A percentile compares a stretch with the other conserved stretches of the same genome.
phyloP scores from a whole-genome alignment of 2,329 filamentous ascomycete species.

The Ascocoryne sarcoides region DNA sequence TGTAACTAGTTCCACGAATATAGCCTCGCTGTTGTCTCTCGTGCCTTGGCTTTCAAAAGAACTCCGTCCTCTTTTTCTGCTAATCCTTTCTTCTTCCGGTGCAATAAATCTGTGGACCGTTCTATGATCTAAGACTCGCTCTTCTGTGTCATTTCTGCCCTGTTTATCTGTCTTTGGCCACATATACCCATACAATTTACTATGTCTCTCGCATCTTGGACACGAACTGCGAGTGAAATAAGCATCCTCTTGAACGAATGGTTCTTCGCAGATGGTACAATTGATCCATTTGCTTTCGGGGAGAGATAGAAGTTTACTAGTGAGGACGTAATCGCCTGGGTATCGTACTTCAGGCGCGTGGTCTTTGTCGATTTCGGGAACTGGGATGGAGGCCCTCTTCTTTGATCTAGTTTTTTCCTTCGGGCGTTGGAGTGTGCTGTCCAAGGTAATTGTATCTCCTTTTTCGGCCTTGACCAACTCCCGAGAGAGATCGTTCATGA shows the following conservation, averaged over 20 bases:
- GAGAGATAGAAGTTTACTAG: conserved; percentile 64
- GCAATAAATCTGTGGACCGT: conserved; percentile 76
- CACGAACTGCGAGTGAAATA: conserved; percentile 82
- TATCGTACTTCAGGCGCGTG: conserved; percentile 27
- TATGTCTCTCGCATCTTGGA: conserved; percentile 88
- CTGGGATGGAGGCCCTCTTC: no score
- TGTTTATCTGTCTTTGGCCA: conserved; percentile 93
- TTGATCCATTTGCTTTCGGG: conserved; percentile 76
- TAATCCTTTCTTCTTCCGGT: conserved; percentile 50
- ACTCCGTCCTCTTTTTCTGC: conserved; percentile 16
- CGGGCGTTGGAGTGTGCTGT: no score
- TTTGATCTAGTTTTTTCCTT: no score
- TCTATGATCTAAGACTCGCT: conserved; percentile 68
- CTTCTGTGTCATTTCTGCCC: conserved; percentile 63
- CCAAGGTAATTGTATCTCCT: no score
- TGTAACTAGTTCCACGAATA: no score
- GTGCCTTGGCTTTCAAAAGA: no score
- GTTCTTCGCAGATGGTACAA: conserved; percentile 72
- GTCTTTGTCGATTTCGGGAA: no score
- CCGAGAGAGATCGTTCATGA: no score
- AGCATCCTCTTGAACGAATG: conserved; percentile 82
- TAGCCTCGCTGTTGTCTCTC: no score
- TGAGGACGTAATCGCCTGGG: conserved; percentile 77
- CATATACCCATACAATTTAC: conserved; percentile 85
- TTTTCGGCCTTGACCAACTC: no score